These are phyloP conservation scores for Suillus discolor DNA, from an alignment of 768 basidiomycete species.

Conservation along the genomic window DNA sequence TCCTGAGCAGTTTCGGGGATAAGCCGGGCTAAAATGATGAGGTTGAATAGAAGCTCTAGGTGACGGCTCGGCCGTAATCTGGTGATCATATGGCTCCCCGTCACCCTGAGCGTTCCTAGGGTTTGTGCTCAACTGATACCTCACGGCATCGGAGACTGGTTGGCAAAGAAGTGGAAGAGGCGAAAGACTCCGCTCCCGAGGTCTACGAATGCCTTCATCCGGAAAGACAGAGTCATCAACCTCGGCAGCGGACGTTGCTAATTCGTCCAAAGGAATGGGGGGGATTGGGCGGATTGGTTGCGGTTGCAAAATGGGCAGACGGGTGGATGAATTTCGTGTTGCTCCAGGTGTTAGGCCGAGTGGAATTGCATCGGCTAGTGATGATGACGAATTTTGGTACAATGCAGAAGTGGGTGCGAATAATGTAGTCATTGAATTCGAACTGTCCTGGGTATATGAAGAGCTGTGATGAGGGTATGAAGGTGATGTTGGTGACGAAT, in stretches of 20 bases:
- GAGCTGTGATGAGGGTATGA: slow-evolving; percentile 22
- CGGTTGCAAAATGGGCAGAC: slow-evolving; percentile 32
- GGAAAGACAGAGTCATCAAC: slow-evolving; percentile 4
- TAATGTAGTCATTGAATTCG: slow-evolving; percentile 20
- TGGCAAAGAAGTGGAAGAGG: slow-evolving; percentile 36
- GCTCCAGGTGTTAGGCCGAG: slow-evolving; percentile 16
- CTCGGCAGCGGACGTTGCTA: slow-evolving; percentile 26
- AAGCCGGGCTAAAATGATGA: slow-evolving; percentile 3
- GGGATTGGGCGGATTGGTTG: slow-evolving; percentile 38
- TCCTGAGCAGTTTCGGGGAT: slow-evolving; percentile 6
- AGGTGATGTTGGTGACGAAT: slow-evolving; percentile 12
- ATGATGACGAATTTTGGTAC: slow-evolving; percentile 26
- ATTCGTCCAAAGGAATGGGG: slow-evolving; percentile 33
- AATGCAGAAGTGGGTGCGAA: slow-evolving; percentile 22
- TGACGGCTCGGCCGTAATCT: slow-evolving; percentile 4
- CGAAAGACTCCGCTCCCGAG: slow-evolving; percentile 20
- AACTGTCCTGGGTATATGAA: slow-evolving; percentile 26
- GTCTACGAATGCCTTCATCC: slow-evolving; percentile 6
- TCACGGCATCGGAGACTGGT: slow-evolving; percentile 33
- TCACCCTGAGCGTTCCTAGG: slow-evolving; percentile 1
- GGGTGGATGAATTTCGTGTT: slow-evolving; percentile 18
- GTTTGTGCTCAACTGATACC: slow-evolving; percentile 28
- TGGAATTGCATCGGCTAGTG: slow-evolving; percentile 29
- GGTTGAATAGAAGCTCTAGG: neutral
- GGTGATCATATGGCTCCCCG: slow-evolving; percentile 1